phyloP scores from a whole-genome alignment of 495 filamentous ascomycete genomes.

The Elasticomyces elasticus region DNA sequence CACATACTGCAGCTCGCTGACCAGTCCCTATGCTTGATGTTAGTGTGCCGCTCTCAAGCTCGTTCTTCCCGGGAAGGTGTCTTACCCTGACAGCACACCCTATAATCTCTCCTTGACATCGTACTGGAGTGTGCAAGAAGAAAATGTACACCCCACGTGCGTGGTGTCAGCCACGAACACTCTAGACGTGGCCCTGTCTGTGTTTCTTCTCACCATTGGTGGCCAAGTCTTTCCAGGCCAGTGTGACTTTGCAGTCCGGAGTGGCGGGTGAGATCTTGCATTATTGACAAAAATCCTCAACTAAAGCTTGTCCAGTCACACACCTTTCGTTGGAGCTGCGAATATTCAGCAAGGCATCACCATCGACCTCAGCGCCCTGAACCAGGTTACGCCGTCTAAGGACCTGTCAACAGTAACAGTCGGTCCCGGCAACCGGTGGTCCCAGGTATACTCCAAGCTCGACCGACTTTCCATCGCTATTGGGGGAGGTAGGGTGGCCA shows the following conservation, averaged over 20 bases:
- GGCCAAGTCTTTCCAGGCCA: slow-evolving; percentile 2
- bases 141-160: background rate
- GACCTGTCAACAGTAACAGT: slow-evolving; percentile 23
- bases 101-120: background rate
- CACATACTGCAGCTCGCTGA: background rate
- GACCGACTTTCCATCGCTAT: slow-evolving; percentile 15
- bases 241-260: slow-evolving; percentile 8
- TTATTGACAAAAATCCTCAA: background rate
- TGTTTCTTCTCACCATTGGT: background rate
- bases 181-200: background rate
- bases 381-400: slow-evolving; percentile 37
- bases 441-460: slow-evolving; percentile 22
- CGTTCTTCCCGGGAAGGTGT: background rate
- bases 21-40: background rate
- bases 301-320: slow-evolving; percentile 33
- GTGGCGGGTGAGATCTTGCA: slow-evolving; percentile 3
- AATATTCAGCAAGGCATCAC: slow-evolving; percentile 46
- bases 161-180: background rate
- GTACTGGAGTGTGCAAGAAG: slow-evolving; percentile 8
- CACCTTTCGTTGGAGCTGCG: slow-evolving; percentile 40
- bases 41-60: slow-evolving; percentile 4
- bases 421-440: slow-evolving; percentile 24
- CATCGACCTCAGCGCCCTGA: slow-evolving; percentile 41
- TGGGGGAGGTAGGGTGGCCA: slow-evolving; percentile 20
- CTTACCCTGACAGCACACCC: background rate